phyloP scores from a whole-genome alignment of 495 filamentous ascomycete genomes.

The Aspergillus hancockii region DNA sequence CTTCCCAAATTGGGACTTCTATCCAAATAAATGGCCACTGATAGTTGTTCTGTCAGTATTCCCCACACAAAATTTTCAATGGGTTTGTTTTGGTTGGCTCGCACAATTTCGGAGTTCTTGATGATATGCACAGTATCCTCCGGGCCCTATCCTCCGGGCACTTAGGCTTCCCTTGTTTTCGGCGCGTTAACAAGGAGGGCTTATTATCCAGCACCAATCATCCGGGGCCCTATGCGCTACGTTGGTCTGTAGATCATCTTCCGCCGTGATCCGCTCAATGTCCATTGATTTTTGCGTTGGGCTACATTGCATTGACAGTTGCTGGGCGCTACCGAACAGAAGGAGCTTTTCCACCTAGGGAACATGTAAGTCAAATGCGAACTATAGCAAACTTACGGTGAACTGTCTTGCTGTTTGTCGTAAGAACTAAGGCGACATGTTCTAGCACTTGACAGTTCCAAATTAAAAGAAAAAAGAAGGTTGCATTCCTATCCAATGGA shows the following conservation, averaged over 20 bases:
- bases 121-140: not conserved
- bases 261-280: not conserved
- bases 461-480: too few relatives aligned
- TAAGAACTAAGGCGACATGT: not conserved
- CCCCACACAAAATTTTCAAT: not conserved
- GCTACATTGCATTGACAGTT: not conserved
- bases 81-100: not conserved
- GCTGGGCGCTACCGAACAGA: too few relatives aligned
- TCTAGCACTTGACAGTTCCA: too few relatives aligned
- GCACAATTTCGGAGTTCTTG: not conserved
- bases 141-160: too few relatives aligned
- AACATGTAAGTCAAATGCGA: not conserved
- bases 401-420: not conserved
- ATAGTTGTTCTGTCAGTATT: not conserved
- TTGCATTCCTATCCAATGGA: too few relatives aligned
- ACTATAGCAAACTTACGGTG: not conserved
- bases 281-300: not conserved
- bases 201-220: not conserved
- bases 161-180: not conserved
- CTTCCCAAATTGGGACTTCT: not conserved
- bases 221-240: not conserved
- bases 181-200: too few relatives aligned
- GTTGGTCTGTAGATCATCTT: too few relatives aligned
- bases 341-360: not conserved
- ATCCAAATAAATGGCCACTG: not conserved